Conservation (phyloP, 371 early-diverging fungal species). For the Funneliformis caledonium region DNA sequence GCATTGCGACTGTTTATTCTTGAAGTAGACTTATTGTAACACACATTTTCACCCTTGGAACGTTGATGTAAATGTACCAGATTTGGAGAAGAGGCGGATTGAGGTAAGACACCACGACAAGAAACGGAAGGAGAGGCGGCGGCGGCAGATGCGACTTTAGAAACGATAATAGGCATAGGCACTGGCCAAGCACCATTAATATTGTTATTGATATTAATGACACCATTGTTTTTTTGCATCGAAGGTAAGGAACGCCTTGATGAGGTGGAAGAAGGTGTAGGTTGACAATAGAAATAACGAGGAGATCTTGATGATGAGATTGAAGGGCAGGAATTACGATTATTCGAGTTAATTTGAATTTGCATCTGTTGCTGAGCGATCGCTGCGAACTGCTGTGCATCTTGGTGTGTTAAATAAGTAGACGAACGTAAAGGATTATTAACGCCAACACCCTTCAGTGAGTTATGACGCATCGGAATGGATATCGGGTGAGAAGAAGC, state of each 20-base stretch:
- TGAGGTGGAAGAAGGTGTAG: neutral
- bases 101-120: neutral
- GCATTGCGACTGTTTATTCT: neutral
- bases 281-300: conserved; percentile 1
- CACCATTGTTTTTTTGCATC: neutral
- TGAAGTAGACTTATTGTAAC: neutral
- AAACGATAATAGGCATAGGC: neutral
- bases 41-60: neutral
- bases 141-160: neutral
- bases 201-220: neutral
- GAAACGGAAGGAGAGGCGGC: neutral
- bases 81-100: neutral
- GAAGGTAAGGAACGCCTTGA: conserved; percentile 17
- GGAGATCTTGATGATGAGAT: neutral
- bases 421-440: neutral
- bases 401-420: neutral
- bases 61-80: neutral
- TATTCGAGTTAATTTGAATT: neutral
- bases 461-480: neutral
- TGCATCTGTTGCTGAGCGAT: too few relatives aligned
- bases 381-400: too few relatives aligned
- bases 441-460: neutral
- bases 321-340: too few relatives aligned
- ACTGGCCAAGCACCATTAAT: neutral
- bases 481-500: neutral